Percentiles rank a stretch among this genome's conserved stretches.
phyloP scores from a whole-genome alignment of 306 rosid species.

The Trifolium dubium region DNA sequence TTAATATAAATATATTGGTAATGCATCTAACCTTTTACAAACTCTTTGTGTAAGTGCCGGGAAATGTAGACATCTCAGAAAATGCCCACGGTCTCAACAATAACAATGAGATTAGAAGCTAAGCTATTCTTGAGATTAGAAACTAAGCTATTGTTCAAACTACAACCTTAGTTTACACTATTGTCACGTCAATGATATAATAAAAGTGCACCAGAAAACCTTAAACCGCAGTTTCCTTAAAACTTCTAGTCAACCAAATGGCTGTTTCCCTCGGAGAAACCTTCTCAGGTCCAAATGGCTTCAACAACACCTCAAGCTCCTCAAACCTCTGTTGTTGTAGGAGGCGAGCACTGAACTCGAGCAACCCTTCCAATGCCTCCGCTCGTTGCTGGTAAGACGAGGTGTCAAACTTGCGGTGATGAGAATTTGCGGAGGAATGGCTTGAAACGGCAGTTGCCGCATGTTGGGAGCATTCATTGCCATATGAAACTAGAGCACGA shows the following conservation, averaged over 20 bases:
- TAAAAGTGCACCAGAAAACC: slow-evolving; percentile 28
- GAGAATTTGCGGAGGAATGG: slow-evolving; percentile 68
- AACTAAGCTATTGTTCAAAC: slow-evolving; percentile 30
- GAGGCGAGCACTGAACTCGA: slow-evolving; percentile 90
- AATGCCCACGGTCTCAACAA: background rate
- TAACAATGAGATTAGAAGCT: background rate
- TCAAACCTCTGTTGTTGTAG: slow-evolving; percentile 79
- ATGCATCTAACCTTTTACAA: background rate
- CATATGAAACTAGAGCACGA: slow-evolving; percentile 43
- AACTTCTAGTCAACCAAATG: slow-evolving; percentile 94
- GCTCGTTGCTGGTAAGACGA: slow-evolving; percentile 85
- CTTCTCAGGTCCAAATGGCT: slow-evolving; percentile 94
- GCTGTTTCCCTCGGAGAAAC: slow-evolving; percentile 98
- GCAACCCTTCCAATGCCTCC: slow-evolving; percentile 93
- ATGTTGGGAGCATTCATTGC: slow-evolving; percentile 58
- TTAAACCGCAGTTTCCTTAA: slow-evolving; percentile 61
- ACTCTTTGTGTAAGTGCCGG: slow-evolving; percentile 10
- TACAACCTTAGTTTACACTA: slow-evolving; percentile 28
- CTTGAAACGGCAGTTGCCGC: slow-evolving; percentile 75
- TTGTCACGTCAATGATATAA: slow-evolving; percentile 20
- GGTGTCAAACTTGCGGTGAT: slow-evolving; percentile 67
- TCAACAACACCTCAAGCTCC: slow-evolving; percentile 87
- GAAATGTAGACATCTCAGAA: background rate
- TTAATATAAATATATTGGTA: slow-evolving; percentile 3
- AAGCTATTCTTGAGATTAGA: slow-evolving; percentile 26